phyloP scores from a whole-genome alignment of 2,329 filamentous ascomycete genomes.

The Tolypocladium paradoxum region DNA sequence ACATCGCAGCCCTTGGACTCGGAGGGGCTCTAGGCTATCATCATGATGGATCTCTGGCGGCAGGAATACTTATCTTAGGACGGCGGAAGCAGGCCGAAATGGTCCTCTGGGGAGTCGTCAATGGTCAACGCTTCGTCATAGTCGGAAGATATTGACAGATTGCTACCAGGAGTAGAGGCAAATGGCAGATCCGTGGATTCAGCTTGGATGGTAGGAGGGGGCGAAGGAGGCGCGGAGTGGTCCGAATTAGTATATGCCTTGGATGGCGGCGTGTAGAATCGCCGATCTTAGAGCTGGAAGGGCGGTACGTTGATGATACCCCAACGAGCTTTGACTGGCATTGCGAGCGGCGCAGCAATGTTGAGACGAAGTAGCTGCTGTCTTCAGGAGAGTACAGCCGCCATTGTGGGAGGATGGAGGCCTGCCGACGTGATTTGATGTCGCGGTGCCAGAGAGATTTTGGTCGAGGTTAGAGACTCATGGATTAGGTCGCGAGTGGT shows the following conservation, averaged over 20 bases:
- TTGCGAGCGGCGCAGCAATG: slow-evolving; percentile 46
- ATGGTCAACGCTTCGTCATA: slow-evolving; percentile 37
- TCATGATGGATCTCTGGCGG: slow-evolving; percentile 18
- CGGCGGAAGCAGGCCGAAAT: slow-evolving; percentile 34
- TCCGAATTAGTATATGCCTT: slow-evolving; percentile 34
- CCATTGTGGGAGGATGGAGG: slow-evolving; percentile 29
- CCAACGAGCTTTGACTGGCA: slow-evolving; percentile 47
- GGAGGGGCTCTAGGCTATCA: too few species aligned
- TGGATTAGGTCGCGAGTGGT: too few species aligned
- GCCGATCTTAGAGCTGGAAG: slow-evolving; percentile 36
- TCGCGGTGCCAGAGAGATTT: slow-evolving; percentile 1
- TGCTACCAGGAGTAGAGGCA: slow-evolving; percentile 52
- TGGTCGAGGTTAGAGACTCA: neutral
- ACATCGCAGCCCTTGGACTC: slow-evolving; percentile 96
- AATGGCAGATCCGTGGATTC: slow-evolving; percentile 47
- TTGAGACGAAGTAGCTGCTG: slow-evolving; percentile 43
- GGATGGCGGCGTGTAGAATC: slow-evolving; percentile 33
- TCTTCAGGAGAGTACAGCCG: slow-evolving; percentile 47
- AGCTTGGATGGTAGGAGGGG: slow-evolving; percentile 35
- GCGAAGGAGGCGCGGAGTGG: slow-evolving; percentile 43
- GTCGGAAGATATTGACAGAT: slow-evolving; percentile 49
- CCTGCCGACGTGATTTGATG: slow-evolving; percentile 1
- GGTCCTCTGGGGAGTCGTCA: slow-evolving; percentile 33
- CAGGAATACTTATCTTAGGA: slow-evolving; percentile 33
- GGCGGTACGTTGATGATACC: slow-evolving; percentile 28